Base-by-base conservation (phyloP, 305 asterid species). In the Salvia sclarea region DNA sequence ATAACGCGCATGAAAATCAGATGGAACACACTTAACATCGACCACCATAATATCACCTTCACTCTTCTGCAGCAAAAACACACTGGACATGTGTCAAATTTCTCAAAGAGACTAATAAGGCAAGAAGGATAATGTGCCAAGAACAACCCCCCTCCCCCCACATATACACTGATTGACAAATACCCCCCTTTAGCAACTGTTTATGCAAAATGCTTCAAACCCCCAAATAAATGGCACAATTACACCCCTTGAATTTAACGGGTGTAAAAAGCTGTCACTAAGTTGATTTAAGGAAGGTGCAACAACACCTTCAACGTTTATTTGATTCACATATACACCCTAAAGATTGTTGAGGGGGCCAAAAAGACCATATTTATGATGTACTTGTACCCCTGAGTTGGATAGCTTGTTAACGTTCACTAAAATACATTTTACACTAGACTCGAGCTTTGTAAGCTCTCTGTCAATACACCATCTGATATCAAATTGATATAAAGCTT, bases 1-100 rank as follows among this genome's bases (percentile, higher is more conserved):
- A 75, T 85, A 84, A 65, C 98, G 90, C 53, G 96, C 79, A 82
- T 93, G 98, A 80, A 88, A 93, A 83, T 85, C 91, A 68, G 85
- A 62, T 63, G 98, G 92, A 80, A 93, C 92, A 79, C 83, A 75
- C 28, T 76, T 83, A 70, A 86, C 96, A 85, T 93, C 98, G 68
- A 83, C 69, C 78, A 91, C 80, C 84, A 61, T 77, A 57, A 91
- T 76, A 78, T 88, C 97, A 72, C 91, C 96, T 64, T 78, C 90
- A 58, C 79, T 81, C 78, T 88, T 91, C 97, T 91, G 91, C 77
- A 77, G 67, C 55, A 76, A 73, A 76, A 68, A 50, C 70, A 73
- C 49, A 73, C 53, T 11, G 68, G 73, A 41, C 58, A 61, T 25
- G 35, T 30, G 53, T 70, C 66, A 75, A 69, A 55, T 61, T 64